These are phyloP conservation scores for Aspergillus vadensis DNA, from an alignment of 2,329 filamentous ascomycete species.

Conservation along the genomic window DNA sequence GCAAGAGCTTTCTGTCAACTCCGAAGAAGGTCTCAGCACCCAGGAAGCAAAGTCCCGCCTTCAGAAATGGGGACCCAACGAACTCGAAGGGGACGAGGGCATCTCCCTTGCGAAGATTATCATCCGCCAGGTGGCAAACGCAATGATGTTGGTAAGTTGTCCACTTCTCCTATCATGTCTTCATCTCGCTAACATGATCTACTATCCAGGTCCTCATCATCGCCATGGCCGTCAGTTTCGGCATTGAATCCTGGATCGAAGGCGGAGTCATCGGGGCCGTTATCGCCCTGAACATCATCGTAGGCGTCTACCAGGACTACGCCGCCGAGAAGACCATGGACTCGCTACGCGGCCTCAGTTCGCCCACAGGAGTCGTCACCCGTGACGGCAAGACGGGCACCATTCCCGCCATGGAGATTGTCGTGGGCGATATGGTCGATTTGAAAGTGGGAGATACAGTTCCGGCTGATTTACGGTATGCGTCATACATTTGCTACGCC, in stretches of 20 bases:
- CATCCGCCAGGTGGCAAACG: conserved; percentile 67
- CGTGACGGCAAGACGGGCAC: conserved; percentile 59
- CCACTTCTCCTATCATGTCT: not conserved
- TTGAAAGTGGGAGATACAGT: conserved; percentile 63
- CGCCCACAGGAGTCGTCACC: conserved; percentile 60
- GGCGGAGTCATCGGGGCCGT: conserved; percentile 62
- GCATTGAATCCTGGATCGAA: conserved; percentile 60
- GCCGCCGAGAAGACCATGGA: conserved; percentile 65
- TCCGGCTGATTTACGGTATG: conserved; percentile 61
- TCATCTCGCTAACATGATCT: no score
- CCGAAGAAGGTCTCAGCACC: conserved; percentile 59
- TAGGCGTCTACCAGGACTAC: conserved; percentile 64
- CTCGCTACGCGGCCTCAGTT: conserved; percentile 58
- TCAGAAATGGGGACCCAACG: conserved; percentile 62
- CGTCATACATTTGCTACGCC: not conserved
- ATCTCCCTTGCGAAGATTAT: conserved; percentile 72
- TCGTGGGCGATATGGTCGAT: conserved; percentile 62
- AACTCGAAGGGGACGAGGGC: conserved; percentile 64
- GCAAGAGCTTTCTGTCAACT: conserved; percentile 57
- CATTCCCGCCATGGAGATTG: conserved; percentile 60
- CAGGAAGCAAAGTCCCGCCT: conserved; percentile 58
- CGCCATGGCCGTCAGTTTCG: conserved; percentile 68
- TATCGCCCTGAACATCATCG: conserved; percentile 59
- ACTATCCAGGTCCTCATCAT: conserved; percentile 67
- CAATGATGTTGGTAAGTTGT: conserved; percentile 63